Evolutionary conservation across 2,329 filamentous ascomycete genomes (phyloP).

Genomic region (Periglandula ipomoeae): DNA sequence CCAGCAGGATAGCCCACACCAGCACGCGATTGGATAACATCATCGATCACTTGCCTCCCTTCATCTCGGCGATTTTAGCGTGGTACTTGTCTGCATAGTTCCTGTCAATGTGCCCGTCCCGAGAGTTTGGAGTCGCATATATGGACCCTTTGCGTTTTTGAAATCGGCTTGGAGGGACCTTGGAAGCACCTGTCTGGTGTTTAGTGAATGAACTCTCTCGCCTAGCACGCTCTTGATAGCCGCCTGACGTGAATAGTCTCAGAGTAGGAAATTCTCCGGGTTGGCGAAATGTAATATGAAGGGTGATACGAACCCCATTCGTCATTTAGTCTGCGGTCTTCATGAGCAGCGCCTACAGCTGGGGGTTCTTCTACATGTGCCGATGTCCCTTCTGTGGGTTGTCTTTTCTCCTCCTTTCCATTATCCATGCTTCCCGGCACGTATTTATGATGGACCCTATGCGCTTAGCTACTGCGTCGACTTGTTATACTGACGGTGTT

Average conservation of each 20-base stretch:
- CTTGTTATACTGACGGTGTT: too few species aligned
- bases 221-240: too few species aligned
- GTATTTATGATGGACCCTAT: too few species aligned
- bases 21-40: background rate
- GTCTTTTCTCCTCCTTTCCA: too few species aligned
- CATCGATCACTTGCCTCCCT: constrained; percentile 24
- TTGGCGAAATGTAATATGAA: background rate
- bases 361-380: constrained; percentile 18
- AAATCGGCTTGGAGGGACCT: constrained; percentile 58
- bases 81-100: constrained; percentile 52
- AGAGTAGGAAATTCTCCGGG: too few species aligned
- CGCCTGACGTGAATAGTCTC: too few species aligned
- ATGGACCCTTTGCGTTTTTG: constrained; percentile 62
- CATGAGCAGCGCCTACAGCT: constrained; percentile 6
- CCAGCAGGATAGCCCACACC: background rate
- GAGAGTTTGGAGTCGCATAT: constrained; percentile 54
- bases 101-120: constrained; percentile 54
- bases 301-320: constrained; percentile 37
- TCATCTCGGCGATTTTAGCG: constrained; percentile 48
- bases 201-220: constrained; percentile 4
- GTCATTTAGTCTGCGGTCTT: constrained; percentile 30
- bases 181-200: constrained; percentile 46
- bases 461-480: too few species aligned
- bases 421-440: too few species aligned
- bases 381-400: background rate